phyloP scores from a whole-genome alignment of 176 grass and related monocot species.

The Eleusine coracana region DNA sequence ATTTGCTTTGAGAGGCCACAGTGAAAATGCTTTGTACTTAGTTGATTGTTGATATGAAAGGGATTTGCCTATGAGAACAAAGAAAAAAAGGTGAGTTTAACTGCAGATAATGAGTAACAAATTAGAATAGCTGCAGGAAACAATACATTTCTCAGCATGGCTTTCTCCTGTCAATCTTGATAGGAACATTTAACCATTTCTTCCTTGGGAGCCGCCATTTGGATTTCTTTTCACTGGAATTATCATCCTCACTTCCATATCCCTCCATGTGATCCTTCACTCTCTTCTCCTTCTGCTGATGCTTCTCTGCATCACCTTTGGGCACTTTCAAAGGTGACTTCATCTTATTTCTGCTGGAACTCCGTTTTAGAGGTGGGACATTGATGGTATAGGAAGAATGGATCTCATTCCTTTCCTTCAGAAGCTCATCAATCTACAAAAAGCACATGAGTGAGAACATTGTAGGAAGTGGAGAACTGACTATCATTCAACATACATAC shows the following conservation, averaged over 20 bases:
- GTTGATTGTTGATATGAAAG: background rate
- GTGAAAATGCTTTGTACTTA: constrained; percentile 12
- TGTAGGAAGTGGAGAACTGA: constrained; percentile 4
- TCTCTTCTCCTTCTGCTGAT: constrained; percentile 59
- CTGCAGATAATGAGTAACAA: constrained; percentile 2
- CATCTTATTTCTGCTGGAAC: constrained; percentile 63
- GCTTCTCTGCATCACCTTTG: constrained; percentile 50
- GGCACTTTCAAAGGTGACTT: constrained; percentile 57
- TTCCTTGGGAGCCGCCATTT: constrained; percentile 61
- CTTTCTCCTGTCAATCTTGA: constrained; percentile 95
- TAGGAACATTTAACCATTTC: constrained; percentile 86
- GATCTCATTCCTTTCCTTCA: constrained; percentile 80
- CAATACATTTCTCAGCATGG: constrained; percentile 69
- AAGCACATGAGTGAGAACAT: background rate
- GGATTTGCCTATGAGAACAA: constrained; percentile 31
- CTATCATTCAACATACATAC: constrained; percentile 45
- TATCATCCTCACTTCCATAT: constrained; percentile 45
- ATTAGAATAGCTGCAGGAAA: constrained; percentile 1
- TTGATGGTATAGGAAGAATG: constrained; percentile 87
- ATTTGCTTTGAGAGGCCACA: constrained; percentile 1
- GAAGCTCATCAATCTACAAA: constrained; percentile 78
- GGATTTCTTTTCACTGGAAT: constrained; percentile 57
- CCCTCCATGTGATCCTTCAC: constrained; percentile 58
- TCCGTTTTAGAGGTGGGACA: constrained; percentile 62
- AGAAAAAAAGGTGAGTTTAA: background rate